phyloP scores from a whole-genome alignment of 2,329 filamentous ascomycete genomes.

The Leptographium lundbergii region DNA sequence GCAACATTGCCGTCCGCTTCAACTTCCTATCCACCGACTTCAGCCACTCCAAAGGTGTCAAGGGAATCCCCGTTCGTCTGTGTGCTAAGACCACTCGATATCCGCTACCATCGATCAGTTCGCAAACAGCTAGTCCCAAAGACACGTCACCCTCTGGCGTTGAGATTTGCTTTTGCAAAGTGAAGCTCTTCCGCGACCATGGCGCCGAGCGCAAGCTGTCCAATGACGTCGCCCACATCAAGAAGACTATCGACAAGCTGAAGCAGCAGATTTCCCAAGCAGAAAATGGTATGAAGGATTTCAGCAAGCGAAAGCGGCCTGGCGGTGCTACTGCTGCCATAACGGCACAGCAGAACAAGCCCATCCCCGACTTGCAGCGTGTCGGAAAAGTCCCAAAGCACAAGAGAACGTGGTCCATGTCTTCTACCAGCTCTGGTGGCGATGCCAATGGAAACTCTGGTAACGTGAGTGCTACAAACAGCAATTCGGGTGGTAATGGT shows the following conservation, averaged over 20 bases:
- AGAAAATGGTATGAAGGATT: slow-evolving; percentile 54
- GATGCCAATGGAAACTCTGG: slow-evolving; percentile 16
- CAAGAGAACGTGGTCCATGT: slow-evolving; percentile 91
- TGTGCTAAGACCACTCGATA: slow-evolving; percentile 65
- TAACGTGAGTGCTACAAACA: neutral
- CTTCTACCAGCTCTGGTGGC: slow-evolving; percentile 56
- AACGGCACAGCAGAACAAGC: slow-evolving; percentile 15
- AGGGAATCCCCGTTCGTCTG: slow-evolving; percentile 86
- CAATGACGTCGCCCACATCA: slow-evolving; percentile 88
- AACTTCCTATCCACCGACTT: slow-evolving; percentile 98
- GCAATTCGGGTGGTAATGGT: slow-evolving; percentile 10
- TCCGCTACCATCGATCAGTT: slow-evolving; percentile 16
- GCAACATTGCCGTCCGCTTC: slow-evolving; percentile 82
- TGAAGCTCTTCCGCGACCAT: slow-evolving; percentile 93
- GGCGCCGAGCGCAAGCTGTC: slow-evolving; percentile 90
- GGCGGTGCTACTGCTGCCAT: slow-evolving; percentile 22
- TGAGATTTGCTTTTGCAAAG: slow-evolving; percentile 90
- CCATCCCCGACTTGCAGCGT: slow-evolving; percentile 32
- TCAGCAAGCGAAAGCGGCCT: slow-evolving; percentile 50
- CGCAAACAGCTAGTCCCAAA: slow-evolving; percentile 34
- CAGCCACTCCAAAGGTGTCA: slow-evolving; percentile 96
- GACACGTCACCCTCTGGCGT: slow-evolving; percentile 21
- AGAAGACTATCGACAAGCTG: slow-evolving; percentile 91
- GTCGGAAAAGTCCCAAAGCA: slow-evolving; percentile 81
- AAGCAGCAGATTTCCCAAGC: slow-evolving; percentile 84